A percentile compares a stretch with the other conserved stretches of the same genome.
These are phyloP conservation scores for Aphanomyces cochlioides DNA, from an alignment of 352 stramenopile genomes.

Conservation along the genomic window DNA sequence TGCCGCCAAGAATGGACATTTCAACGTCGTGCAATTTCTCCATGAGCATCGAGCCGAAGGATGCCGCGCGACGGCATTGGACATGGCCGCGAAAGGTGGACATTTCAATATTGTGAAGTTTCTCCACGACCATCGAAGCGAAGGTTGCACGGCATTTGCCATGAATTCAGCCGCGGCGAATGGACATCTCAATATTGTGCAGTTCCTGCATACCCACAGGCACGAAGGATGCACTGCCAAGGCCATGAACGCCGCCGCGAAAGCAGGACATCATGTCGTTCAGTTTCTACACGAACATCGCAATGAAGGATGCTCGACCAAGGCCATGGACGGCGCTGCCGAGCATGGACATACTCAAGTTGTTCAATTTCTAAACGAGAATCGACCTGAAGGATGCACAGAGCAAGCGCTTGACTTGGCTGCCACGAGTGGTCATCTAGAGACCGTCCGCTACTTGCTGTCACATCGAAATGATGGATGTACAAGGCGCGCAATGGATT, in stretches of 20 bases:
- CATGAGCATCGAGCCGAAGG: neutral
- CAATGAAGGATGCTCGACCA: conserved; percentile 16
- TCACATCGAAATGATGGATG: neutral
- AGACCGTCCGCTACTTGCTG: conserved; percentile 1
- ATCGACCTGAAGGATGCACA: conserved; percentile 17
- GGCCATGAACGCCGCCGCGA: conserved; percentile 2
- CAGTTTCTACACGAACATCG: neutral
- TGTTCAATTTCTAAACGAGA: neutral
- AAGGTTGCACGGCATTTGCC: conserved; percentile 3
- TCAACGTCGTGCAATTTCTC: neutral
- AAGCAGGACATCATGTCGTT: conserved; percentile 6
- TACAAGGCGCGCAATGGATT: neutral
- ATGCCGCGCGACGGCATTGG: conserved; percentile 1
- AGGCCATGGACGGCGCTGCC: neutral
- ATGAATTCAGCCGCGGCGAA: conserved; percentile 11
- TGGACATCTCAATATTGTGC: conserved; percentile 11
- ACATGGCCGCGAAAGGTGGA: conserved; percentile 4
- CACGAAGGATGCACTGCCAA: neutral
- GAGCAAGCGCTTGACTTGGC: conserved; percentile 10
- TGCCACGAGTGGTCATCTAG: conserved; percentile 1
- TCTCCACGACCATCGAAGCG: conserved; percentile 8
- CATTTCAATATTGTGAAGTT: conserved; percentile 13
- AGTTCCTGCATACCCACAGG: conserved; percentile 1
- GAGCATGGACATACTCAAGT: neutral
- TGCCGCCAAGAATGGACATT: neutral